Percentiles rank a stretch among this genome's conserved stretches.
Conservation (phyloP, 306 rosid species). For the Cicer cuneatum region DNA sequence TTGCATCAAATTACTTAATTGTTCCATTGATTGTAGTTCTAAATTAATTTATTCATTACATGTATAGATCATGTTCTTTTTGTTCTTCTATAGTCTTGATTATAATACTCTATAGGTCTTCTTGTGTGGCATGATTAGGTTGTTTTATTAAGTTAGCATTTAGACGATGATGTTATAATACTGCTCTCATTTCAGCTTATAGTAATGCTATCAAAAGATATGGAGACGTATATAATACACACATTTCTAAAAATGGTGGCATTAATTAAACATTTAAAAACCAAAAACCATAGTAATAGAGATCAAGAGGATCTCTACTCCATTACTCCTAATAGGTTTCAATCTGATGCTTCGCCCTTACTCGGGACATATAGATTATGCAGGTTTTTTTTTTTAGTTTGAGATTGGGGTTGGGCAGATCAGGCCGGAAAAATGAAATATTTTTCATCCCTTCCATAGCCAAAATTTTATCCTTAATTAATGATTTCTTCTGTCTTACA, state of each 20-base stretch:
- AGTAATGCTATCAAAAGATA: too few species aligned
- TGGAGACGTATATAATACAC: too few species aligned
- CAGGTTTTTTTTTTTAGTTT: slow-evolving; percentile 22
- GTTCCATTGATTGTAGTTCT: slow-evolving; percentile 2
- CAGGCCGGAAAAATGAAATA: background rate
- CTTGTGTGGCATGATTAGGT: slow-evolving; percentile 1
- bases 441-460: background rate
- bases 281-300: too few species aligned
- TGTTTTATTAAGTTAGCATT: slow-evolving; percentile 23
- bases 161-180: background rate
- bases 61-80: slow-evolving; percentile 20
- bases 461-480: background rate
- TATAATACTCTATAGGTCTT: background rate
- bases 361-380: background rate
- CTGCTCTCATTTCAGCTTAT: background rate
- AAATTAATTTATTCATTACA: slow-evolving; percentile 28
- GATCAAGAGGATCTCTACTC: too few species aligned
- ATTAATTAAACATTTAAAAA: too few species aligned
- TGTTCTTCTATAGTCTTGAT: background rate
- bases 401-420: background rate
- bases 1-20: slow-evolving; percentile 21
- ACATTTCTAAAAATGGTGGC: too few species aligned
- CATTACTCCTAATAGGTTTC: background rate
- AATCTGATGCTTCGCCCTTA: background rate
- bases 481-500: slow-evolving; percentile 10